Conservation (phyloP, 1,284 basidiomycete genomes). For the Sphagnurus paluster region DNA sequence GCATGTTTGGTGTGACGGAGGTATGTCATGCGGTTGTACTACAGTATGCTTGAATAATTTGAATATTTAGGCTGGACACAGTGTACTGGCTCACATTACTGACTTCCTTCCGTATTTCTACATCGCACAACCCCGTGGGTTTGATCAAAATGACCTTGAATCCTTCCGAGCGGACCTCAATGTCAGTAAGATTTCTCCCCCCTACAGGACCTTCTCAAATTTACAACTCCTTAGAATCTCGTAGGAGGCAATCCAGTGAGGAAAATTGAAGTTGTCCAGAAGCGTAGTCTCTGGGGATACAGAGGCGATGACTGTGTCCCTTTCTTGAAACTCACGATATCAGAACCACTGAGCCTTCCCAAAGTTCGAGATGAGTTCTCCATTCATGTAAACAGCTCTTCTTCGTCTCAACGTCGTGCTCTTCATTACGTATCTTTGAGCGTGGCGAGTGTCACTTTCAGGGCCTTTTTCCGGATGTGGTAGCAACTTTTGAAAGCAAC, state of each 20-base stretch:
- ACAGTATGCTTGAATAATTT: not conserved
- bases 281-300: slow-evolving; percentile 85
- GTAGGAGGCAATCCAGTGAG: slow-evolving; percentile 42
- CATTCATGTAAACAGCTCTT: slow-evolving; percentile 1
- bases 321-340: slow-evolving; percentile 83
- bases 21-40: slow-evolving; percentile 33
- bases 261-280: slow-evolving; percentile 62
- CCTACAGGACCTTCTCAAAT: slow-evolving; percentile 1
- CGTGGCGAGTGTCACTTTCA: slow-evolving; percentile 77
- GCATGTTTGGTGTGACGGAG: slow-evolving; percentile 90
- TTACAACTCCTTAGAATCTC: slow-evolving; percentile 20
- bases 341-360: slow-evolving; percentile 74
- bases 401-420: not conserved
- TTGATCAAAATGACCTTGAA: slow-evolving; percentile 64
- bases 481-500: slow-evolving; percentile 88
- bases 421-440: slow-evolving; percentile 78
- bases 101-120: slow-evolving; percentile 93
- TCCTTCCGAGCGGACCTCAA: slow-evolving; percentile 76
- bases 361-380: slow-evolving; percentile 93
- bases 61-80: slow-evolving; percentile 73
- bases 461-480: slow-evolving; percentile 59
- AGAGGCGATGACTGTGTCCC: slow-evolving; percentile 74
- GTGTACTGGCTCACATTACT: slow-evolving; percentile 80
- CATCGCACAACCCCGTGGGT: slow-evolving; percentile 81
- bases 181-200: slow-evolving; percentile 44